Conservation (phyloP, 345 rosid genomes). For the Salix arbutifolia region DNA sequence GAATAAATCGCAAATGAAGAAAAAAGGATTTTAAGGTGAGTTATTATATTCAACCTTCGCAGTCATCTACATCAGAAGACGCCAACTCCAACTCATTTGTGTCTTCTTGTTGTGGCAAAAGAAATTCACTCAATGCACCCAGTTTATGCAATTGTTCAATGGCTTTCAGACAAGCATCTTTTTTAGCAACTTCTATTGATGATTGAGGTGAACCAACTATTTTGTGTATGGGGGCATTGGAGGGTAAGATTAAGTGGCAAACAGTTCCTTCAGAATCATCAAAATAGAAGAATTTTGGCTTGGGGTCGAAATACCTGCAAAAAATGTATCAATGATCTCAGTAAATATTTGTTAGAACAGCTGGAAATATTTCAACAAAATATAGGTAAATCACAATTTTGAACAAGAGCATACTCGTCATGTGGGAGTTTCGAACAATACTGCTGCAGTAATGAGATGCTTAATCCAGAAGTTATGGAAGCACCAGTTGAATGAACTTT, state of each 20-base stretch:
- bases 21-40: constrained; percentile 5
- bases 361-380: not conserved
- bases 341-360: not conserved
- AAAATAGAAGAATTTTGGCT: constrained; percentile 60
- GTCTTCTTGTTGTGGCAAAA: constrained; percentile 48
- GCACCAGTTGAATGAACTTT: constrained; percentile 75
- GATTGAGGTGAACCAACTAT: constrained; percentile 52
- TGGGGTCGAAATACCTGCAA: constrained; percentile 76
- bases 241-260: constrained; percentile 67
- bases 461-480: constrained; percentile 67
- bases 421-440: constrained; percentile 90
- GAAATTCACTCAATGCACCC: constrained; percentile 66
- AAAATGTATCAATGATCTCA: constrained; percentile 17
- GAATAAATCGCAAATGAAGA: constrained; percentile 5
- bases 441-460: constrained; percentile 68
- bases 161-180: constrained; percentile 76
- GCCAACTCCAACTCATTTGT: constrained; percentile 30
- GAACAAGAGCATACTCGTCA: constrained; percentile 66
- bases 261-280: constrained; percentile 72
- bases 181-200: constrained; percentile 75
- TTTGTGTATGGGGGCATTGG: constrained; percentile 74
- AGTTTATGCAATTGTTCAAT: constrained; percentile 71
- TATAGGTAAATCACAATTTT: constrained; percentile 12
- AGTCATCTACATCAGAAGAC: constrained; percentile 31
- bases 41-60: constrained; percentile 48